Conservation (phyloP, 257 asterid genomes). For the Lavandula angustifolia region DNA sequence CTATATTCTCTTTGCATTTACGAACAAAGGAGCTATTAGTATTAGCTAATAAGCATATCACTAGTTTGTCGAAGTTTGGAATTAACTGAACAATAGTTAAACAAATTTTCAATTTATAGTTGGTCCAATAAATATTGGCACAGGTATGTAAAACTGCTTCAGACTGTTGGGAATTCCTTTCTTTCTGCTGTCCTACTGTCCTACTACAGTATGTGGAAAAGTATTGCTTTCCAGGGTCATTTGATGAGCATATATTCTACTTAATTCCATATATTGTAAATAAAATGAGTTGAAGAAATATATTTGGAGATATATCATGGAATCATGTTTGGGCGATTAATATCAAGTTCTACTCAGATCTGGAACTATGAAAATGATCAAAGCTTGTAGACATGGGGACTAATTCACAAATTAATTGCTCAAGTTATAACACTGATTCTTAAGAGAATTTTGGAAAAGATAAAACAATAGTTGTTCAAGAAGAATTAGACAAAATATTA, state of each 20-base stretch:
- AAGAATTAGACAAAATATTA: background rate
- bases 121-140: background rate
- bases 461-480: background rate
- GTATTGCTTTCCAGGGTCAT: background rate
- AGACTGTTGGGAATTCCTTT: too few relatives aligned
- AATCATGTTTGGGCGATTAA: background rate
- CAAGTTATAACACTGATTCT: background rate
- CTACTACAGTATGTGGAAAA: background rate
- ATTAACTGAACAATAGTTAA: background rate
- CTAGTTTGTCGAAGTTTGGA: background rate
- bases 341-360: background rate
- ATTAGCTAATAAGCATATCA: background rate
- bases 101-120: background rate
- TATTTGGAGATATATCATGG: background rate
- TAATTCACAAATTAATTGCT: background rate
- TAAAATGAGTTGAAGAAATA: background rate
- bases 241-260: background rate
- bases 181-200: too few relatives aligned
- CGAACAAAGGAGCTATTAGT: background rate
- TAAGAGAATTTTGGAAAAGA: background rate
- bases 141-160: background rate
- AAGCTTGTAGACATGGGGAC: background rate
- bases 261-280: background rate
- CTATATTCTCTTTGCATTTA: conserved; percentile 11
- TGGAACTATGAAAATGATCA: conserved; percentile 1